Conservation (phyloP, 2,329 filamentous ascomycete species). For the Pestalotiopsis sp. region DNA sequence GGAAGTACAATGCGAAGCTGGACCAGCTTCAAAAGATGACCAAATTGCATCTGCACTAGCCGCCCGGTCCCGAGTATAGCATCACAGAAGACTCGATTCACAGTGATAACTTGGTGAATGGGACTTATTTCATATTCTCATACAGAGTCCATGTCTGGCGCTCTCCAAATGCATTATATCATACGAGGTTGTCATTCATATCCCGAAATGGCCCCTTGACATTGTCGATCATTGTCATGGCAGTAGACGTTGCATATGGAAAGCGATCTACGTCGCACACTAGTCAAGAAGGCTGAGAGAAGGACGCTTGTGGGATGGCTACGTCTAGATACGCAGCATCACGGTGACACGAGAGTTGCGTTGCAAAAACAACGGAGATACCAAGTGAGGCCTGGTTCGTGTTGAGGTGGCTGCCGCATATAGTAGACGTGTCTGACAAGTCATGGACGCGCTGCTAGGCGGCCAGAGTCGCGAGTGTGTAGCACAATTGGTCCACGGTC, state of each 20-base stretch:
- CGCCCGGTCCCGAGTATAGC: too few species aligned
- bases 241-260: neutral
- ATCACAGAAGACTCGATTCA: too few species aligned
- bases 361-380: neutral
- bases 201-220: neutral
- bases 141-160: neutral
- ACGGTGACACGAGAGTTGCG: neutral
- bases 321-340: neutral
- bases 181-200: neutral
- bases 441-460: too few species aligned
- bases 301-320: neutral
- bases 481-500: too few species aligned
- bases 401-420: neutral
- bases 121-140: too few species aligned
- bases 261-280: neutral
- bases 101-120: too few species aligned
- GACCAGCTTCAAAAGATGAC: neutral
- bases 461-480: too few species aligned
- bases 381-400: neutral
- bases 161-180: neutral
- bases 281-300: neutral
- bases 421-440: too few species aligned
- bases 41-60: too few species aligned
- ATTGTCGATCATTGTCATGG: neutral
- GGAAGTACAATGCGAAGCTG: neutral